These are phyloP conservation scores for Sungouiella blattae DNA, from an alignment of 805 yeast species.

Conservation along the genomic window DNA sequence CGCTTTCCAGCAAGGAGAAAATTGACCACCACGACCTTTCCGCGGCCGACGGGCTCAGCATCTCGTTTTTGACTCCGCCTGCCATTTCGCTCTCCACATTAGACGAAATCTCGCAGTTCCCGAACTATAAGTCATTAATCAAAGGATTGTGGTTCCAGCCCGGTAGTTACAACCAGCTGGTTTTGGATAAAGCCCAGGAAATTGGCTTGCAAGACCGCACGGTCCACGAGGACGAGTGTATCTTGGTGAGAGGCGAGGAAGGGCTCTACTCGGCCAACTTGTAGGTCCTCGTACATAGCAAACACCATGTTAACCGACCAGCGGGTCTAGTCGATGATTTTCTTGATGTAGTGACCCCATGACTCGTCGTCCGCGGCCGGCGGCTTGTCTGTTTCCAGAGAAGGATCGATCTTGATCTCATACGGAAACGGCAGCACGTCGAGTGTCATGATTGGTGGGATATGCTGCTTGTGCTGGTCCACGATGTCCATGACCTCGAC, in stretches of 20 bases:
- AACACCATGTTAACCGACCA: no score
- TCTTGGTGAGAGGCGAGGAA: constrained; percentile 64
- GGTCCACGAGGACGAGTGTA: constrained; percentile 59
- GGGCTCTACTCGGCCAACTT: constrained; percentile 40
- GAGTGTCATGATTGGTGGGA: constrained; percentile 69
- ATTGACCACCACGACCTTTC: constrained; percentile 24
- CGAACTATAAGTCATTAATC: constrained; percentile 36
- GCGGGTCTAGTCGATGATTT: constrained; percentile 21
- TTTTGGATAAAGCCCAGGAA: constrained; percentile 40
- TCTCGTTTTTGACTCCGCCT: constrained; percentile 79
- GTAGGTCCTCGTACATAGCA: no score
- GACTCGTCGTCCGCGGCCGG: constrained; percentile 27
- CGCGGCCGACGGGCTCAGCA: constrained; percentile 44
- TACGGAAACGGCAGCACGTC: constrained; percentile 65
- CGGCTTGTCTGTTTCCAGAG: constrained; percentile 1
- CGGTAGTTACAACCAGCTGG: constrained; percentile 60
- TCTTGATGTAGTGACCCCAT: constrained; percentile 35
- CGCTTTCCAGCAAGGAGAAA: constrained; percentile 15
- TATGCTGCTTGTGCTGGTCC: constrained; percentile 58
- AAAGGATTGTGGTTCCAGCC: constrained; percentile 82
- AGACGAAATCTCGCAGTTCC: constrained; percentile 35
- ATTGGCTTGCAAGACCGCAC: constrained; percentile 31
- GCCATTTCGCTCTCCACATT: constrained; percentile 42
- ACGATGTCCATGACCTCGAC: constrained; percentile 47
- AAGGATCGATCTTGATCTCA: constrained; percentile 24